phyloP scores from a whole-genome alignment of 495 filamentous ascomycete genomes.

The Penicillium fimorum region DNA sequence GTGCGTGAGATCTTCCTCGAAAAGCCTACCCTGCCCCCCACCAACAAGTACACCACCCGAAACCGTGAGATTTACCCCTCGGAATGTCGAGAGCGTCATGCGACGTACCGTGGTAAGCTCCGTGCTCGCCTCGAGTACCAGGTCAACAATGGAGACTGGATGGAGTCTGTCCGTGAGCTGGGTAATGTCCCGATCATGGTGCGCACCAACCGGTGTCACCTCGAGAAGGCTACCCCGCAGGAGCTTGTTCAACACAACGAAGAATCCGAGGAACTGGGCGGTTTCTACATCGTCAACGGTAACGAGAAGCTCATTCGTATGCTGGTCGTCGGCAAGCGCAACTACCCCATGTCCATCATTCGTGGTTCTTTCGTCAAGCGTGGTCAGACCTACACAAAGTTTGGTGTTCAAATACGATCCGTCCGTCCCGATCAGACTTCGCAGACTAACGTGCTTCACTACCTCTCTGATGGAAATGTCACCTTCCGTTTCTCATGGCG shows the following conservation, averaged over 20 bases:
- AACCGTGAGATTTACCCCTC: constrained; percentile 85
- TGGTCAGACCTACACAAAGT: constrained; percentile 81
- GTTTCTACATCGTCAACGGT: constrained; percentile 74
- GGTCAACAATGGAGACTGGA: constrained; percentile 82
- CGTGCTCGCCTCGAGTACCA: constrained; percentile 74
- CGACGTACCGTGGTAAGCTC: constrained; percentile 85
- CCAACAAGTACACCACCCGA: constrained; percentile 73
- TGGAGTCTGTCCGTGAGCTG: constrained; percentile 75
- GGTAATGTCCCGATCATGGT: constrained; percentile 92
- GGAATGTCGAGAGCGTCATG: constrained; percentile 92
- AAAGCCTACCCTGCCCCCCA: constrained; percentile 67
- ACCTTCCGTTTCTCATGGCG: constrained; percentile 97
- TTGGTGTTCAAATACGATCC: constrained; percentile 84
- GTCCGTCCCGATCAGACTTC: constrained; percentile 95
- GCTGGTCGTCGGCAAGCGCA: constrained; percentile 81
- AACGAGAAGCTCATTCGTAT: constrained; percentile 92
- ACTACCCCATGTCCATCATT: constrained; percentile 91
- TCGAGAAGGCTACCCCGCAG: constrained; percentile 78
- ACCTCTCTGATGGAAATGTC: constrained; percentile 90
- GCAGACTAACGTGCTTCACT: constrained; percentile 95
- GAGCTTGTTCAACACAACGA: constrained; percentile 82
- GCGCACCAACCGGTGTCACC: constrained; percentile 86
- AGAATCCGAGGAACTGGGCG: constrained; percentile 88
- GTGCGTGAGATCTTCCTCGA: constrained; percentile 76
- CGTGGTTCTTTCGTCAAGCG: constrained; percentile 83